Percentiles rank a stretch among this genome's conserved stretches.
phyloP scores from a whole-genome alignment of 495 filamentous ascomycete species.

The Trichoderma virens region DNA sequence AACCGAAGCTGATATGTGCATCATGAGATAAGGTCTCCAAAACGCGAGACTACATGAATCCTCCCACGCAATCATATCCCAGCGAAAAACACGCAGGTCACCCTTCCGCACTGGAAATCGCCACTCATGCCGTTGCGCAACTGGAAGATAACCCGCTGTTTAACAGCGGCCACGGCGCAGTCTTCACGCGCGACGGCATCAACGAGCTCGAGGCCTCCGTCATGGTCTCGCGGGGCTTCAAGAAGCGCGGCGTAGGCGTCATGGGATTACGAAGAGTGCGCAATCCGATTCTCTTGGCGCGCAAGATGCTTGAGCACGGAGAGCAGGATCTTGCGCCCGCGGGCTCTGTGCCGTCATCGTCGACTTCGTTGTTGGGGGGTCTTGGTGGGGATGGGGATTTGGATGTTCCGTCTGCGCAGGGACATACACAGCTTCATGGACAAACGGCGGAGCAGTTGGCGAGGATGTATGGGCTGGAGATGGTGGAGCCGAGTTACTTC shows the following conservation, averaged over 20 bases:
- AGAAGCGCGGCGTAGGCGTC: constrained; percentile 70
- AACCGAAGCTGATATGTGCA: too few relatives aligned
- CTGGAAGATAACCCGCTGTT: constrained; percentile 80
- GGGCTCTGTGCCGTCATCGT: constrained; percentile 22
- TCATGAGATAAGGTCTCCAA: constrained; percentile 25
- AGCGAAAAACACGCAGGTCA: constrained; percentile 9
- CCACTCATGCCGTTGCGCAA: constrained; percentile 64
- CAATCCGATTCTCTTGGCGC: constrained; percentile 72
- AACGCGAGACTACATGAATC: constrained; percentile 16
- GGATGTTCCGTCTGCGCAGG: constrained; percentile 42
- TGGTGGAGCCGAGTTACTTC: constrained; percentile 63
- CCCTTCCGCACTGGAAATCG: constrained; percentile 58
- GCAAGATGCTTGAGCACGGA: constrained; percentile 59
- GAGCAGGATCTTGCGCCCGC: constrained; percentile 33
- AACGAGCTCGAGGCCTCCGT: constrained; percentile 88
- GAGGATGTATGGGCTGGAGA: constrained; percentile 56
- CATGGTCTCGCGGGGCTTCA: constrained; percentile 69
- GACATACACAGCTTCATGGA: constrained; percentile 63
- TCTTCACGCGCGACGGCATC: constrained; percentile 73
- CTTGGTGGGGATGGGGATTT: constrained; percentile 15
- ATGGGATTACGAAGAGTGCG: constrained; percentile 64
- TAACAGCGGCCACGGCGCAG: constrained; percentile 78
- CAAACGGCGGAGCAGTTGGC: constrained; percentile 60
- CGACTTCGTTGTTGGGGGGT: constrained; percentile 11
- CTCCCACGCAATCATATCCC: constrained; percentile 19